Percentiles rank a stretch among this genome's conserved stretches.
phyloP scores from a whole-genome alignment of 1,284 basidiomycete species.

The Waitea zeae region DNA sequence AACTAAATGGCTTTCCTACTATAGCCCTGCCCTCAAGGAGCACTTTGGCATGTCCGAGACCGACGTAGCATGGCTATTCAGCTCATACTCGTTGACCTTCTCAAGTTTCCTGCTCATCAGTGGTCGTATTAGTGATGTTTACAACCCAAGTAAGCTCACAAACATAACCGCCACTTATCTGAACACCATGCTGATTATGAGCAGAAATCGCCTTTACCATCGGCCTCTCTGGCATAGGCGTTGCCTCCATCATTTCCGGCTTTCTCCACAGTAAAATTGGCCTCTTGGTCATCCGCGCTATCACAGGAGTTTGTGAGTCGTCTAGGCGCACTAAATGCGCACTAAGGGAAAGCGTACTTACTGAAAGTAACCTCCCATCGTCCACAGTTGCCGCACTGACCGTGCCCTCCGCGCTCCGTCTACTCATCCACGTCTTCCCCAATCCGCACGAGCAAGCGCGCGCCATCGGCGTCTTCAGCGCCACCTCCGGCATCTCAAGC shows the following conservation, averaged over 20 bases:
- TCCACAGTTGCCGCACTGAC: constrained; percentile 24
- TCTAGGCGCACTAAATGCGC: too few species aligned
- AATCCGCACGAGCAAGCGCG: constrained; percentile 24
- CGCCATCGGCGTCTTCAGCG: constrained; percentile 26
- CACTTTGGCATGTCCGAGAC: constrained; percentile 12
- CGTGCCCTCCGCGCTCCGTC: constrained; percentile 27
- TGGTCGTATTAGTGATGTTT: constrained; percentile 16
- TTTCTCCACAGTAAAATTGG: constrained; percentile 22
- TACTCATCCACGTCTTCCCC: constrained; percentile 27
- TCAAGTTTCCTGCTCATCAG: constrained; percentile 21
- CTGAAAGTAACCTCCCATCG: too few species aligned
- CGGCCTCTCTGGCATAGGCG: constrained; percentile 18
- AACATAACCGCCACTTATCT: not conserved
- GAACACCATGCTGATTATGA: constrained; percentile 4
- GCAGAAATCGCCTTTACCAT: constrained; percentile 11
- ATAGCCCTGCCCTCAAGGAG: constrained; percentile 10
- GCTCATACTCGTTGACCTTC: constrained; percentile 24
- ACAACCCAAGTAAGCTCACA: constrained; percentile 14
- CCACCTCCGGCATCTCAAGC: constrained; percentile 24
- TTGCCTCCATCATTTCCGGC: constrained; percentile 21
- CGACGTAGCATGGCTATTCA: constrained; percentile 18
- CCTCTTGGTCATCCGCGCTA: constrained; percentile 23
- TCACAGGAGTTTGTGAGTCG: constrained; percentile 25
- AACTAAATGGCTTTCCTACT: too few species aligned
- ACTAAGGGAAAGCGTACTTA: too few species aligned